Evolutionary conservation across 2,329 filamentous ascomycete species (phyloP).

Genomic region (Hymenoscyphus occultus): DNA sequence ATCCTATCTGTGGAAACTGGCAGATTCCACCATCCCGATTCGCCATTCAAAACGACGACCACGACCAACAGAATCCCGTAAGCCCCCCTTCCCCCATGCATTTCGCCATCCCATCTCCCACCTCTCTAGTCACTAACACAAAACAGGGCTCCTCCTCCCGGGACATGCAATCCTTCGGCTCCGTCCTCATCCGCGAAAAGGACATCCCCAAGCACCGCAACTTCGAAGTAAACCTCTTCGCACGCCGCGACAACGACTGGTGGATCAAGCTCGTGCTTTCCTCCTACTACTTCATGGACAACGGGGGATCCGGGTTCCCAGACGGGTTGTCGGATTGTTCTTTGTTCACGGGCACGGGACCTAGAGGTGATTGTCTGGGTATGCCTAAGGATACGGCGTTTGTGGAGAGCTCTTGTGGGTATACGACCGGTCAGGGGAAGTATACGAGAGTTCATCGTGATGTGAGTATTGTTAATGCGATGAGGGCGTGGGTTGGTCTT

Average conservation of each 20-base stretch:
- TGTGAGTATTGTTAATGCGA: constrained; percentile 34
- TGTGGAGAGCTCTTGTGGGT: constrained; percentile 29
- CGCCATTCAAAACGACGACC: constrained; percentile 36
- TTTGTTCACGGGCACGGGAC: constrained; percentile 28
- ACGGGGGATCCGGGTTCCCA: constrained; percentile 31
- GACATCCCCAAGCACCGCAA: constrained; percentile 30
- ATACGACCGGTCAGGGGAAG: constrained; percentile 24
- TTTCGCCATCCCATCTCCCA: neutral
- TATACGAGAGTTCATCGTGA: constrained; percentile 34
- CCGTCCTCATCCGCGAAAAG: constrained; percentile 34
- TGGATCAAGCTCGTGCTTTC: constrained; percentile 33
- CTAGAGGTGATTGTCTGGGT: constrained; percentile 27
- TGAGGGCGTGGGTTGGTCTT: constrained; percentile 35
- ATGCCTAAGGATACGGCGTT: constrained; percentile 32
- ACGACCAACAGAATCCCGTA: constrained; percentile 34
- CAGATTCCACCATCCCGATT: constrained; percentile 22
- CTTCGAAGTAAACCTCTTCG: constrained; percentile 34
- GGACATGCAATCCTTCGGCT: constrained; percentile 34
- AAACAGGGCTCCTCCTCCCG: constrained; percentile 31
- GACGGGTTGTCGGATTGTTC: constrained; percentile 33
- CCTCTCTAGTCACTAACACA: neutral
- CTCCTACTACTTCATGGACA: constrained; percentile 31
- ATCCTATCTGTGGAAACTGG: constrained; percentile 20
- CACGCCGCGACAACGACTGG: constrained; percentile 34
- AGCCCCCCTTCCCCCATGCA: neutral